Evolutionary conservation across 148 eudicot species (phyloP).

Genomic region (Heliosperma pusillum): DNA sequence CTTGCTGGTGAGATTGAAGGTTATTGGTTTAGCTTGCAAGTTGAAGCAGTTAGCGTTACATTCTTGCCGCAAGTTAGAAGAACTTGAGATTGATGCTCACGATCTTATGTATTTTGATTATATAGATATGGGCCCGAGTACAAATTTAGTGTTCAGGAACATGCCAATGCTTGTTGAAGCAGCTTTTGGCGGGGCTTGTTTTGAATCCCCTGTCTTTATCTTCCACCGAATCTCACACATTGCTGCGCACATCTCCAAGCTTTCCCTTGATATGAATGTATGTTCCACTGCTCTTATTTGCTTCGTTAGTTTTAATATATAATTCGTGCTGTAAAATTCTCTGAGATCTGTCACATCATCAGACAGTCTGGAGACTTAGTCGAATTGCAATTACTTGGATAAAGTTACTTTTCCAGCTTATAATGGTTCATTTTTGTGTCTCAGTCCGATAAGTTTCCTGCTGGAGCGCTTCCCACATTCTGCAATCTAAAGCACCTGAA

Average conservation of each 20-base stretch:
- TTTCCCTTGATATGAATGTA: not conserved
- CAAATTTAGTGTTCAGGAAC: slow-evolving; percentile 8
- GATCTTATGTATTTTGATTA: slow-evolving; percentile 12
- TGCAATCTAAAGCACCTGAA: slow-evolving; percentile 13
- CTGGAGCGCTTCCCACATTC: not conserved
- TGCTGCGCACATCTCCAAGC: not conserved
- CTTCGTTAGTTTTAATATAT: not conserved
- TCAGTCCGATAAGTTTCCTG: not conserved
- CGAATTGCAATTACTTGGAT: not conserved
- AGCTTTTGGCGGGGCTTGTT: not conserved
- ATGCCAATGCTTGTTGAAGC: slow-evolving; percentile 3
- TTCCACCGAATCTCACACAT: slow-evolving; percentile 7
- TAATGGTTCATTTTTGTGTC: not conserved
- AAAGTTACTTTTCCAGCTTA: not conserved
- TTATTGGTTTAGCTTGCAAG: not conserved
- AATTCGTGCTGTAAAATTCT: too few relatives aligned
- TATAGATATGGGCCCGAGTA: not conserved
- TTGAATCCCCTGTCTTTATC: not conserved
- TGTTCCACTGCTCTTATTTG: not conserved
- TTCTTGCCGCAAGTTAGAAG: not conserved
- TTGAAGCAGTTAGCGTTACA: slow-evolving; percentile 9
- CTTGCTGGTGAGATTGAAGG: not conserved
- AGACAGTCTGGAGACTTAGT: not conserved
- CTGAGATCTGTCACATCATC: too few relatives aligned
- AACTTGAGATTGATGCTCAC: slow-evolving; percentile 9